phyloP scores from a whole-genome alignment of 306 rosid species.

The Vigna radiata region DNA sequence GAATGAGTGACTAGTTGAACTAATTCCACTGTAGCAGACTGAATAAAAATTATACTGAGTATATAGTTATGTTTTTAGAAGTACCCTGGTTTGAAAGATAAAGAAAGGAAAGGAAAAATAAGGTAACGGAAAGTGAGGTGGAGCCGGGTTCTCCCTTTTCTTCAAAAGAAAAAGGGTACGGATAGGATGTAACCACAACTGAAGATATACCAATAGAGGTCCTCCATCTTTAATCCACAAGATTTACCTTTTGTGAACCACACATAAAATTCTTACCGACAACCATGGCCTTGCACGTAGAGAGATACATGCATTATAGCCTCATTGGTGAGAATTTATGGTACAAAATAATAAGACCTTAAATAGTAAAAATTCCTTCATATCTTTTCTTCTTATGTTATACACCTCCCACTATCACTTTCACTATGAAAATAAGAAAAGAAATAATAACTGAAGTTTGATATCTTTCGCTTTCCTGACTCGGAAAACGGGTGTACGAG shows the following conservation, averaged over 20 bases:
- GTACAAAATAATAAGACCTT: background rate
- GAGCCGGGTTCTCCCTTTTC: background rate
- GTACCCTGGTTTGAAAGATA: background rate
- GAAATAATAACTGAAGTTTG: background rate
- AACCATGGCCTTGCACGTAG: slow-evolving; percentile 10
- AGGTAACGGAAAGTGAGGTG: slow-evolving; percentile 27
- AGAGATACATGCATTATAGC: background rate
- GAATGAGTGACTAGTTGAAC: background rate
- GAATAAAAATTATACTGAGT: slow-evolving; percentile 10
- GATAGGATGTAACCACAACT: background rate
- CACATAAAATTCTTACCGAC: slow-evolving; percentile 26
- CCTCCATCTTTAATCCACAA: slow-evolving; percentile 5
- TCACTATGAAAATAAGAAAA: background rate
- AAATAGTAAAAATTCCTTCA: background rate
- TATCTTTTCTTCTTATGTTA: background rate
- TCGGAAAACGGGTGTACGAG: background rate
- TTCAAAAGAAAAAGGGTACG: slow-evolving; percentile 23
- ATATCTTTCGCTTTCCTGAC: background rate
- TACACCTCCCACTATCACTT: background rate
- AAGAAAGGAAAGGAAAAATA: background rate
- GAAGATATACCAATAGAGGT: background rate
- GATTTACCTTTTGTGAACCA: background rate
- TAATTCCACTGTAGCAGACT: background rate
- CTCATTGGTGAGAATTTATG: background rate
- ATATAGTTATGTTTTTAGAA: background rate